Percentiles rank a stretch among this genome's conserved stretches.
Conservation (phyloP, 2,329 filamentous ascomycete species). For the Fusarium chlamydosporum region DNA sequence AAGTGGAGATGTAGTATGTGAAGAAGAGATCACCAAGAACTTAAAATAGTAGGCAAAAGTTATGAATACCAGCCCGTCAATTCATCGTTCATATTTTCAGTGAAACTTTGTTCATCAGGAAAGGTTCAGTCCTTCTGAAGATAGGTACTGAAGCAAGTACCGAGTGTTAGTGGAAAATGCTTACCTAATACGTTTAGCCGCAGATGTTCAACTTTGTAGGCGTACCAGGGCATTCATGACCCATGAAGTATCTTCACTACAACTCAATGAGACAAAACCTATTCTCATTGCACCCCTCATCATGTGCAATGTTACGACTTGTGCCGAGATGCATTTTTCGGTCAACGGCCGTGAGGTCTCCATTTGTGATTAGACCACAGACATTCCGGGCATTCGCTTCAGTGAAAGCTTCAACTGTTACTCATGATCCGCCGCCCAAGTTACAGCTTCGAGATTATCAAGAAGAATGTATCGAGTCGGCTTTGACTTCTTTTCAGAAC, state of each 20-base stretch:
- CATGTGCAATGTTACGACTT: conserved; percentile 58
- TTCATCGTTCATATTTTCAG: conserved; percentile 16
- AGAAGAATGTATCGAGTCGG: conserved; percentile 89
- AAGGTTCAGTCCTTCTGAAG: not conserved
- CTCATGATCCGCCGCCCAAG: conserved; percentile 45
- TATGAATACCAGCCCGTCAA: conserved; percentile 12
- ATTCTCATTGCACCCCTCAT: conserved; percentile 40
- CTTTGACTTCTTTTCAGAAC: conserved; percentile 75
- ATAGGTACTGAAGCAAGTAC: not conserved
- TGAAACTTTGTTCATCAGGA: conserved; percentile 1
- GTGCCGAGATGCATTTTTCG: conserved; percentile 50
- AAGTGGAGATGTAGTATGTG: conserved; percentile 9
- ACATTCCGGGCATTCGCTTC: conserved; percentile 48
- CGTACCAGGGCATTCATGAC: not conserved
- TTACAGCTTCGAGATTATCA: conserved; percentile 85
- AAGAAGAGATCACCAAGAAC: not conserved
- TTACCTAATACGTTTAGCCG: conserved; percentile 40
- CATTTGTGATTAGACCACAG: conserved; percentile 17
- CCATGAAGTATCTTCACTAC: conserved; percentile 14
- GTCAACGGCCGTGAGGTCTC: conserved; percentile 30
- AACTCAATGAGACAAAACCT: conserved; percentile 22
- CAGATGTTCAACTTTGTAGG: conserved; percentile 4
- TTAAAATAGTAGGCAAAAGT: not conserved
- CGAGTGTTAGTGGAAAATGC: conserved; percentile 21
- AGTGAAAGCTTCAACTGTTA: conserved; percentile 36